These are phyloP conservation scores for Maudiozyma humilis DNA, from an alignment of 1,139 yeast genomes.

Conservation along the genomic window DNA sequence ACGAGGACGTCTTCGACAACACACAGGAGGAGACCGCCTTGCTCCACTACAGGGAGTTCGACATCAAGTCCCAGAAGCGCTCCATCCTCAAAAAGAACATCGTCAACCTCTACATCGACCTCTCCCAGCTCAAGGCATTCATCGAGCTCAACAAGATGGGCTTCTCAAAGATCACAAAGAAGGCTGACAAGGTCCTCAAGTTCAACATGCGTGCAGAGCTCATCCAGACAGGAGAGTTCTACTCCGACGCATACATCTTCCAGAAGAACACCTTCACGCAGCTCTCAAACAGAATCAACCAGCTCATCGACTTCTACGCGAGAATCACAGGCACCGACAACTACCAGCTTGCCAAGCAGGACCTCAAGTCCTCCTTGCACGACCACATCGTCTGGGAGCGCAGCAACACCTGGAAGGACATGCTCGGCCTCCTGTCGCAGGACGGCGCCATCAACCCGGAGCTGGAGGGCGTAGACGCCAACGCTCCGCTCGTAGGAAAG, in stretches of 20 bases:
- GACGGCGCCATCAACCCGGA: slow-evolving; percentile 27
- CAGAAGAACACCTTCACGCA: slow-evolving; percentile 36
- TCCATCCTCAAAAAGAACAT: slow-evolving; percentile 50
- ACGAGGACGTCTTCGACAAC: slow-evolving; percentile 31
- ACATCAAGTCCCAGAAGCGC: slow-evolving; percentile 35
- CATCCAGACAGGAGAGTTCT: slow-evolving; percentile 38
- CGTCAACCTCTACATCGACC: slow-evolving; percentile 46
- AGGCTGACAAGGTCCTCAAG: slow-evolving; percentile 57
- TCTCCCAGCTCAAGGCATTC: slow-evolving; percentile 57
- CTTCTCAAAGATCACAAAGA: slow-evolving; percentile 58
- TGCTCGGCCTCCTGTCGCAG: slow-evolving; percentile 54
- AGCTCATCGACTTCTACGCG: slow-evolving; percentile 42
- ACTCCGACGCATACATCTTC: slow-evolving; percentile 41
- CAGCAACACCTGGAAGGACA: slow-evolving; percentile 65
- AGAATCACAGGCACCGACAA: slow-evolving; percentile 30
- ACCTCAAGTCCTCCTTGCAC: slow-evolving; percentile 52
- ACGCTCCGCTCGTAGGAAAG: slow-evolving; percentile 13
- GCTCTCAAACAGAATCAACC: slow-evolving; percentile 42
- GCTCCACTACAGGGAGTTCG: slow-evolving; percentile 32
- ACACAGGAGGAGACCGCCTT: slow-evolving; percentile 34
- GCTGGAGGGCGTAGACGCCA: slow-evolving; percentile 12
- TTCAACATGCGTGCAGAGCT: slow-evolving; percentile 40
- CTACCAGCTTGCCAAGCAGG: slow-evolving; percentile 30
- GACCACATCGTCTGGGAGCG: slow-evolving; percentile 74
- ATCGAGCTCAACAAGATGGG: slow-evolving; percentile 63